These are phyloP conservation scores for Crucibulum laeve DNA, from an alignment of 768 basidiomycete species.

Conservation along the genomic window DNA sequence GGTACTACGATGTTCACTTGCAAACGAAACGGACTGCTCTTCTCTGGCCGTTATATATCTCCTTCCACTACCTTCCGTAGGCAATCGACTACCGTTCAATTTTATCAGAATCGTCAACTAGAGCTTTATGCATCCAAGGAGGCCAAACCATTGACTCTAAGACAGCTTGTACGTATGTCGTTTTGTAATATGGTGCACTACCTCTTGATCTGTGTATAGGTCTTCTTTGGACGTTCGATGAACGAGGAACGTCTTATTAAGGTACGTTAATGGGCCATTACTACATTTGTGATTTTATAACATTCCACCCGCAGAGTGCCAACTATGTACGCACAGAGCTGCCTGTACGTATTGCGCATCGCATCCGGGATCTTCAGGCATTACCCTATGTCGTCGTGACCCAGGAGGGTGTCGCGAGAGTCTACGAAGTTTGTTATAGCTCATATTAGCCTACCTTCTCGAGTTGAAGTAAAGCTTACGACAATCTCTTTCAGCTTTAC, in stretches of 20 bases:
- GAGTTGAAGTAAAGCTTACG: conserved; percentile 1
- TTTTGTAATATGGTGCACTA: background rate
- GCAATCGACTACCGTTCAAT: conserved; percentile 38
- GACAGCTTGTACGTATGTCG: conserved; percentile 61
- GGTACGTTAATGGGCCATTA: conserved; percentile 27
- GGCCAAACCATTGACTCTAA: conserved; percentile 66
- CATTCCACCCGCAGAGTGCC: conserved; percentile 54
- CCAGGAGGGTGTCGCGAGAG: conserved; percentile 75
- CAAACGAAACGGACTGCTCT: background rate
- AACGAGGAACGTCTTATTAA: conserved; percentile 74
- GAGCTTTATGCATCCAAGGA: conserved; percentile 76
- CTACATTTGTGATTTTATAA: background rate
- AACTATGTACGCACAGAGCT: conserved; percentile 90
- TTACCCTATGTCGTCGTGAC: conserved; percentile 86
- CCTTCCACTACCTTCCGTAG: background rate
- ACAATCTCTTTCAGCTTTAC: conserved; percentile 56
- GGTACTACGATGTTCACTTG: background rate
- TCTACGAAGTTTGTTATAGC: conserved; percentile 65
- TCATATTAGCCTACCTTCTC: background rate
- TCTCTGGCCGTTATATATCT: background rate
- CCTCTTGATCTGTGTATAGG: conserved; percentile 32
- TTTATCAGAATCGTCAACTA: conserved; percentile 81
- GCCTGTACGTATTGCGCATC: conserved; percentile 83
- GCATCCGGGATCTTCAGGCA: conserved; percentile 80
- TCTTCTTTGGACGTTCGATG: conserved; percentile 85